Conservation (phyloP, 2,329 filamentous ascomycete genomes). For the Fusarium protoensiforme region DNA sequence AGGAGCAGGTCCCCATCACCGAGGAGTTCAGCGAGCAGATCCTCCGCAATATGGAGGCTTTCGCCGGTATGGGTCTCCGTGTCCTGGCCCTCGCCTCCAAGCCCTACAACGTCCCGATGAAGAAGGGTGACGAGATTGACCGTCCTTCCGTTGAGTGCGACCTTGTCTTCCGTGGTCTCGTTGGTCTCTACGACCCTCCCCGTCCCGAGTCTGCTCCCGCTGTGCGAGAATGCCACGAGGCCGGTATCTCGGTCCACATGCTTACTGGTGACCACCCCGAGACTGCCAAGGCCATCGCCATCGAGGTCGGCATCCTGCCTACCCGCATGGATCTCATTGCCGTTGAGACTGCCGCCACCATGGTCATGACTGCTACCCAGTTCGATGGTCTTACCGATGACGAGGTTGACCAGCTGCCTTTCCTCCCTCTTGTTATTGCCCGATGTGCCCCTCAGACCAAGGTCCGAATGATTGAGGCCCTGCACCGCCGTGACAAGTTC, state of each 20-base stretch:
- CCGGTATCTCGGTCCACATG: constrained; percentile 75
- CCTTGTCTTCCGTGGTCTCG: constrained; percentile 72
- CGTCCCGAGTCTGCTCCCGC: constrained; percentile 72
- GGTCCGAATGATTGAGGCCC: constrained; percentile 78
- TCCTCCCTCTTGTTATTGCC: constrained; percentile 75
- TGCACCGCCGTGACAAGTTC: constrained; percentile 73
- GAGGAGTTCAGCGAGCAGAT: constrained; percentile 65
- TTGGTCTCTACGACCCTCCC: constrained; percentile 78
- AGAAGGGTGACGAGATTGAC: constrained; percentile 56
- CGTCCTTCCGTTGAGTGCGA: constrained; percentile 68
- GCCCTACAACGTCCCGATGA: constrained; percentile 52
- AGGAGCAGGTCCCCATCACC: constrained; percentile 54
- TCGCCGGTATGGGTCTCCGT: constrained; percentile 72
- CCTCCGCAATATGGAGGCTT: constrained; percentile 71
- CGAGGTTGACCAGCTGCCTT: constrained; percentile 72
- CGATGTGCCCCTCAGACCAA: constrained; percentile 77
- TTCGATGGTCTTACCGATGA: constrained; percentile 73
- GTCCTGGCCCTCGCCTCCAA: constrained; percentile 71
- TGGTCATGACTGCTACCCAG: constrained; percentile 72
- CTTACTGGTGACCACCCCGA: constrained; percentile 74
- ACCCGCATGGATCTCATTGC: constrained; percentile 60
- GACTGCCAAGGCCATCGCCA: constrained; percentile 71
- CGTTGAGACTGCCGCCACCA: constrained; percentile 63
- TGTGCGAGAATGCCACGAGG: constrained; percentile 68
- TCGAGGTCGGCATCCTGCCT: constrained; percentile 70